A percentile compares a stretch with the other conserved stretches of the same genome.
Evolutionary conservation across 23 red algal species (phyloP).

Genomic region (Cyanidiococcus yangmingshanensis): DNA sequence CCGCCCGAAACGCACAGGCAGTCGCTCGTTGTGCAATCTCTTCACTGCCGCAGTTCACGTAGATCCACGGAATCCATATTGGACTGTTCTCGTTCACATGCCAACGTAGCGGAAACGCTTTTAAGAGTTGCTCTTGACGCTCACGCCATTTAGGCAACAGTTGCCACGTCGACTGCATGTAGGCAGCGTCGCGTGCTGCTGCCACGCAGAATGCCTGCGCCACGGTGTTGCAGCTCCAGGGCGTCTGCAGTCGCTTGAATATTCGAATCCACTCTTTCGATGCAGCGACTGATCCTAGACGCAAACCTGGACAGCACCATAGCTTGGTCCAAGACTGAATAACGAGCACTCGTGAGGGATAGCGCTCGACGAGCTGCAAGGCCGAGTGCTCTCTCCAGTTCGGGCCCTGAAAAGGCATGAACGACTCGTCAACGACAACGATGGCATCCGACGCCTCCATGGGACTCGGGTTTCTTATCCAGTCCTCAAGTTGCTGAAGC

Average conservation of each 20-base stretch:
- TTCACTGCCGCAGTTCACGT: constrained; percentile 40
- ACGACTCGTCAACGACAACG: constrained; percentile 83
- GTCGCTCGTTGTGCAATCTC: constrained; percentile 41
- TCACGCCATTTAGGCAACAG: constrained; percentile 52
- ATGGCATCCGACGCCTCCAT: constrained; percentile 22
- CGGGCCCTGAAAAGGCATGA: constrained; percentile 79
- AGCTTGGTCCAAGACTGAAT: constrained; percentile 92
- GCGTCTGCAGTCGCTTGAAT: constrained; percentile 79
- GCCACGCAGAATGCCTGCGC: constrained; percentile 83
- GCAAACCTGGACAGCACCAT: constrained; percentile 91
- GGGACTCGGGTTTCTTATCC: constrained; percentile 1
- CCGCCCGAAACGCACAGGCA: constrained; percentile 44
- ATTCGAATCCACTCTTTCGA: constrained; percentile 37
- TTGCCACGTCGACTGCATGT: constrained; percentile 77
- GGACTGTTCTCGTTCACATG: constrained; percentile 40
- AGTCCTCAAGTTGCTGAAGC: constrained; percentile 43
- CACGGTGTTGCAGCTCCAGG: constrained; percentile 65
- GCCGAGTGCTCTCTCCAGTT: constrained; percentile 59
- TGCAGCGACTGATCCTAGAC: constrained; percentile 61
- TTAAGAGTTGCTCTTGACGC: constrained; percentile 27
- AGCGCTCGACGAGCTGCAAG: constrained; percentile 58
- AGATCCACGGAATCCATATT: constrained; percentile 86
- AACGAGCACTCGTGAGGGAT: constrained; percentile 64
- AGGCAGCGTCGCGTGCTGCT: constrained; percentile 47
- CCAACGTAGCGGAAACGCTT: constrained; percentile 45